phyloP scores from a whole-genome alignment of 768 basidiomycete genomes.

The Lactarius trivialis region DNA sequence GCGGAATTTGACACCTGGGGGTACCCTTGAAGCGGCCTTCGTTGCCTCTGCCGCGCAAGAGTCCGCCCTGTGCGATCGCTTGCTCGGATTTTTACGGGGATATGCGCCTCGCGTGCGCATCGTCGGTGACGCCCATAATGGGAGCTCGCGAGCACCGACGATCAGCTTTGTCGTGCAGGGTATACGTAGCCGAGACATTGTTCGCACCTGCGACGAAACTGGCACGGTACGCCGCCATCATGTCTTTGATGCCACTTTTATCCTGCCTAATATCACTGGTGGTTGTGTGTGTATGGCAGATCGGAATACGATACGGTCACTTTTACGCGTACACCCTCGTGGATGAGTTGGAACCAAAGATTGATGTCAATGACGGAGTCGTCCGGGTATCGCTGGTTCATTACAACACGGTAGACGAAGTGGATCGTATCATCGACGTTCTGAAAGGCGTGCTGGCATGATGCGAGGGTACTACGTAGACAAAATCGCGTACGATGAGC shows the following conservation, averaged over 20 bases:
- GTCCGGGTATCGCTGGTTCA: slow-evolving; percentile 74
- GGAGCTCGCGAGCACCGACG: slow-evolving; percentile 51
- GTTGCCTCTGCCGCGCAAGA: slow-evolving; percentile 57
- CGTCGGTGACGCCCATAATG: slow-evolving; percentile 50
- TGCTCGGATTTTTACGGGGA: slow-evolving; percentile 48
- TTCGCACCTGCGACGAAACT: slow-evolving; percentile 55
- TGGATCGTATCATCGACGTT: slow-evolving; percentile 49
- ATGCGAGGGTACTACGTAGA: background rate
- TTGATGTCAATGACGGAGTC: slow-evolving; percentile 58
- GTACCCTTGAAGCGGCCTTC: slow-evolving; percentile 43
- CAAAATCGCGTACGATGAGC: too few species aligned
- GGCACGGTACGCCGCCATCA: slow-evolving; percentile 49
- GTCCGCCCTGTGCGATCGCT: slow-evolving; percentile 44
- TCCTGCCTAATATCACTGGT: background rate
- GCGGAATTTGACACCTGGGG: slow-evolving; percentile 45
- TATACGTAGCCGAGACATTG: slow-evolving; percentile 55
- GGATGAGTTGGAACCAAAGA: slow-evolving; percentile 44
- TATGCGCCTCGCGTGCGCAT: slow-evolving; percentile 52
- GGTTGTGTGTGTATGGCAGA: slow-evolving; percentile 34
- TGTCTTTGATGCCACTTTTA: background rate
- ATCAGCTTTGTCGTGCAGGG: slow-evolving; percentile 66
- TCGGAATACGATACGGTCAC: slow-evolving; percentile 74
- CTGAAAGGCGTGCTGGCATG: slow-evolving; percentile 44
- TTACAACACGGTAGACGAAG: slow-evolving; percentile 72
- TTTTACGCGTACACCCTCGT: slow-evolving; percentile 70